Evolutionary conservation across 345 rosid species (phyloP).

Genomic region (Sonneratia caseolaris): DNA sequence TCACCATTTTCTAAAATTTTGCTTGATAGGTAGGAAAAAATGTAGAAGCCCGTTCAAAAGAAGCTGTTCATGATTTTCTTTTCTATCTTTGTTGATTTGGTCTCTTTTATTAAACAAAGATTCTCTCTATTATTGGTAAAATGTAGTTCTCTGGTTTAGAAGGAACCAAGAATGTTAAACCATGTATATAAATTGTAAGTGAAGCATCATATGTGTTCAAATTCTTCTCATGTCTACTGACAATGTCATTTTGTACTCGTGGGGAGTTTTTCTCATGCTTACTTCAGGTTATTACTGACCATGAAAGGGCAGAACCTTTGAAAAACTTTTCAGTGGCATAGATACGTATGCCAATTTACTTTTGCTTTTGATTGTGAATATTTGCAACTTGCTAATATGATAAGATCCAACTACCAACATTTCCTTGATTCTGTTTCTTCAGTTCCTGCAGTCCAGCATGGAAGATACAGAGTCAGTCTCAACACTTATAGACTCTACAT

Average conservation of each 20-base stretch:
- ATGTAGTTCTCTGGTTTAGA: neutral
- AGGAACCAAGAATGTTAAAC: neutral
- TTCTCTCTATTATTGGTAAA: neutral
- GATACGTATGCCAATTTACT: neutral
- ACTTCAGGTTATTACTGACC: neutral
- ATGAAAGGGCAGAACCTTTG: neutral
- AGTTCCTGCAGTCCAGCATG: slow-evolving; percentile 30
- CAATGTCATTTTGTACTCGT: neutral
- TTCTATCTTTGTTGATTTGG: neutral
- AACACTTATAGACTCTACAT: slow-evolving; percentile 68
- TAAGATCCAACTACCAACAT: neutral
- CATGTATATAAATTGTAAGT: neutral
- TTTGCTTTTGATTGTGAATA: neutral
- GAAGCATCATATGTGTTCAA: neutral
- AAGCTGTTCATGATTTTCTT: neutral
- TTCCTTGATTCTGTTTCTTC: slow-evolving; percentile 1
- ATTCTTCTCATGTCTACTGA: neutral
- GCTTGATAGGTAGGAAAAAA: neutral
- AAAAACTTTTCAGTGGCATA: neutral
- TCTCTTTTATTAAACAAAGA: neutral
- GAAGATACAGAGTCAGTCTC: slow-evolving; percentile 66
- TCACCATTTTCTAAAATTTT: neutral
- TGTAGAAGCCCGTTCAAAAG: neutral
- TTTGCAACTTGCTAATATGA: neutral
- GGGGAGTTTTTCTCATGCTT: neutral